A percentile compares a stretch with the other conserved stretches of the same genome.
phyloP scores from a whole-genome alignment of 2,329 filamentous ascomycete species.

The Venturia effusa region DNA sequence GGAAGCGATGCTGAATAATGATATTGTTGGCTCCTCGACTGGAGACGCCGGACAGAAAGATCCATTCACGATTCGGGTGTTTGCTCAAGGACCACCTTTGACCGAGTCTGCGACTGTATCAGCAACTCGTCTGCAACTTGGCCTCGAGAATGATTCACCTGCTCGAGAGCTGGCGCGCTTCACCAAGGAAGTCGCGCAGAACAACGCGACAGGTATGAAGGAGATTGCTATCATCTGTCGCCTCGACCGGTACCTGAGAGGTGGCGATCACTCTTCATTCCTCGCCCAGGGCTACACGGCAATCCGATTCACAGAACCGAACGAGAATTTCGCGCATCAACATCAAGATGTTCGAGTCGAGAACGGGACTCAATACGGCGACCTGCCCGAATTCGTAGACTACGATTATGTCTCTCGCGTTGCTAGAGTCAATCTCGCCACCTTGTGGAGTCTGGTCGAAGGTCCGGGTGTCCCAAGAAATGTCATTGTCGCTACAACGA shows the following conservation, averaged over 20 bases:
- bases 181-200: slow-evolving; percentile 43
- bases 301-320: slow-evolving; percentile 46
- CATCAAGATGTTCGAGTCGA: slow-evolving; percentile 43
- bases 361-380: slow-evolving; percentile 43
- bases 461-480: slow-evolving; percentile 40
- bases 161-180: slow-evolving; percentile 45
- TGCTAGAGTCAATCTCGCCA: slow-evolving; percentile 43
- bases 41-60: slow-evolving; percentile 36
- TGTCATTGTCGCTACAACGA: slow-evolving; percentile 37
- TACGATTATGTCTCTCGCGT: slow-evolving; percentile 44
- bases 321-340: slow-evolving; percentile 47
- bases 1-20: slow-evolving; percentile 47
- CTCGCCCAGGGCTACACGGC: slow-evolving; percentile 45
- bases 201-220: slow-evolving; percentile 42
- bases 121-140: slow-evolving; percentile 29
- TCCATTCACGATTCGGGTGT: slow-evolving; percentile 43
- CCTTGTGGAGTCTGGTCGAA: slow-evolving; percentile 43
- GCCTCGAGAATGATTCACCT: slow-evolving; percentile 43
- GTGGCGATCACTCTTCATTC: slow-evolving; percentile 47
- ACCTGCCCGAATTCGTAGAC: slow-evolving; percentile 46
- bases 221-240: slow-evolving; percentile 44
- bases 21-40: slow-evolving; percentile 44
- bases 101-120: slow-evolving; percentile 31
- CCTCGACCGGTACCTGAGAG: slow-evolving; percentile 44
- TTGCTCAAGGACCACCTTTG: slow-evolving; percentile 38